Base-by-base conservation (phyloP, 2,329 filamentous ascomycete species). In the Aspergillus piperis region DNA sequence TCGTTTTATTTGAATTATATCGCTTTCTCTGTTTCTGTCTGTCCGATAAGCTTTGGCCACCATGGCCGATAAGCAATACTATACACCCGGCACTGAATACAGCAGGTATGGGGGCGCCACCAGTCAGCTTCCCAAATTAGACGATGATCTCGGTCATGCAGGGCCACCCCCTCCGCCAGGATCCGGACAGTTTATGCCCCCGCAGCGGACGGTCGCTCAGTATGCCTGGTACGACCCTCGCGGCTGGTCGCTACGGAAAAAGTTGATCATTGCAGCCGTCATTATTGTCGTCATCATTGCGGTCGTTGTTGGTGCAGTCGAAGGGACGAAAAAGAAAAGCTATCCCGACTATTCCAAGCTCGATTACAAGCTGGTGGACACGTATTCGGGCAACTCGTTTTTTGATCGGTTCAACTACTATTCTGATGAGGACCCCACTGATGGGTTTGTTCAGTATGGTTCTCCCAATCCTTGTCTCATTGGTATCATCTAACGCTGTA, bases 161-260 rank as follows among this genome's bases (percentile, higher is more conserved):
- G 54, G 58, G 8, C 38, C 60, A 8, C 67, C 62, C 8, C 59
- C 64, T 13, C 61, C 61, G 19, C 54, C 63, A 3, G 61, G 57
- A 8, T 44, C 61, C 15, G 41, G 38, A 3, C 32, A 59, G 3
- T 57, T 58, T 2, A 53, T 60, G 8, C 44, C 62, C n/a, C n/a
- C 44, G 8, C 49, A 56, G 6, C 38, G 60, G 23, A n/a, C 49
- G 8, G 53, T 52, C 23, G 32, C 59, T 8, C 67, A 63, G 61
- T 70, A 66, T 11, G 68, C 65, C 61, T 72, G 68, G 77, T 85
- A 80, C 71, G 78, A 86, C 62, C 80, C 82, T 0, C 77, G 77
- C 53, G 77, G 77, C 50, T 88, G 86, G 86, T 75, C 80, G 42
- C 81, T 82, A 68, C 81, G 79, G 60, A 78, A 75, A 10, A 87